Evolutionary conservation across 495 filamentous ascomycete genomes (phyloP).

Genomic region (Aspergillus biplanus): DNA sequence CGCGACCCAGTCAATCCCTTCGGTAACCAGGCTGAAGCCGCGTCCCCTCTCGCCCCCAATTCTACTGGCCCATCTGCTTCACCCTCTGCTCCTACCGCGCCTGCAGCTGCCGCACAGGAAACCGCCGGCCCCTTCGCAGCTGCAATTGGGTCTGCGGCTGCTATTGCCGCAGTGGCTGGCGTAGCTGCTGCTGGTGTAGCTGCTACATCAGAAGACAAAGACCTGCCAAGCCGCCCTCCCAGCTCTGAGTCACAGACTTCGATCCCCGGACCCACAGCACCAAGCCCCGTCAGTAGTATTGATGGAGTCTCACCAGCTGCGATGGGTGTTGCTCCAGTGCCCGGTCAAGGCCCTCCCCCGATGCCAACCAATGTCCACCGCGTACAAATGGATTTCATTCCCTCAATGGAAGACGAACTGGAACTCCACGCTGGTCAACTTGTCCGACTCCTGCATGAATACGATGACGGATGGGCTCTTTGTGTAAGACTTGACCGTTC

Average conservation of each 20-base stretch:
- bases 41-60: conserved; percentile 29
- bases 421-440: conserved; percentile 77
- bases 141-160: conserved; percentile 34
- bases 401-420: conserved; percentile 90
- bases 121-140: conserved; percentile 28
- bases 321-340: conserved; percentile 43
- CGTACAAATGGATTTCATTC: conserved; percentile 93
- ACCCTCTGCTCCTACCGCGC: conserved; percentile 1
- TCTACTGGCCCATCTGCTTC: conserved; percentile 18
- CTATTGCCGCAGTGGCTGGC: conserved; percentile 38
- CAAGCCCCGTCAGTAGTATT: conserved; percentile 35
- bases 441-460: conserved; percentile 88
- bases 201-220: conserved; percentile 43
- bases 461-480: conserved; percentile 98
- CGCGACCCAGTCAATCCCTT: conserved; percentile 58
- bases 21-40: conserved; percentile 48
- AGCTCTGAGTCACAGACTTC: conserved; percentile 26
- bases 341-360: conserved; percentile 30
- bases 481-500: conserved; percentile 90
- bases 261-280: conserved; percentile 33
- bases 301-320: conserved; percentile 15
- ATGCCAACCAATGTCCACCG: conserved; percentile 71
- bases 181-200: conserved; percentile 39
- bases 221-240: conserved; percentile 26
- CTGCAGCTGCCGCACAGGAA: conserved; percentile 30